These are phyloP conservation scores for Sporothrix euskadiensis DNA, from an alignment of 2,329 filamentous ascomycete species.

Conservation along the genomic window DNA sequence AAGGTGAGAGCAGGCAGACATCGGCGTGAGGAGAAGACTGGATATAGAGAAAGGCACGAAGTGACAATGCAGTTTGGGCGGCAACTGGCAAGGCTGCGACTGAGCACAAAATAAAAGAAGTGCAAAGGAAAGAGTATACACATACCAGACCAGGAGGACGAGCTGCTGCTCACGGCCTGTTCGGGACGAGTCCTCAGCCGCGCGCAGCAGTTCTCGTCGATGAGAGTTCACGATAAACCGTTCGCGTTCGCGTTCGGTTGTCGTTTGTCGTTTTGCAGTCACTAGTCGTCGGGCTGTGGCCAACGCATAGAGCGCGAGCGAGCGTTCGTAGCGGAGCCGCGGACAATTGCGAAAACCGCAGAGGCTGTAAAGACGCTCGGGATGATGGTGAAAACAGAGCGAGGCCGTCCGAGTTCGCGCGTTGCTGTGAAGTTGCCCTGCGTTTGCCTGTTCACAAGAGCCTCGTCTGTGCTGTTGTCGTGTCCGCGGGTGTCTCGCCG, in stretches of 20 bases:
- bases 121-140: neutral
- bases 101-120: neutral
- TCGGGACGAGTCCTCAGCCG: neutral
- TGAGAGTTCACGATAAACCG: neutral
- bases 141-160: neutral
- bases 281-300: neutral
- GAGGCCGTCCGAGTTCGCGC: neutral
- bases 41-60: neutral
- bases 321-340: neutral
- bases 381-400: neutral
- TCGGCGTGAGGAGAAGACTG: neutral
- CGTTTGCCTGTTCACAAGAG: neutral
- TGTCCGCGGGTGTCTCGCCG: neutral
- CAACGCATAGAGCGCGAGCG: constrained; percentile 7
- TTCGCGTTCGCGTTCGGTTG: neutral
- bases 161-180: neutral
- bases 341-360: neutral
- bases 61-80: neutral
- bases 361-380: neutral
- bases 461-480: neutral
- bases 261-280: neutral
- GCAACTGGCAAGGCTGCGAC: neutral
- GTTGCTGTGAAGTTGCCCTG: neutral
- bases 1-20: neutral
- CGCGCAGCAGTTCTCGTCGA: neutral